Percentiles rank a stretch among this genome's conserved stretches.
Evolutionary conservation across 192 early-diverging fungal species (phyloP).

Genomic region (Coemansia sp.): DNA sequence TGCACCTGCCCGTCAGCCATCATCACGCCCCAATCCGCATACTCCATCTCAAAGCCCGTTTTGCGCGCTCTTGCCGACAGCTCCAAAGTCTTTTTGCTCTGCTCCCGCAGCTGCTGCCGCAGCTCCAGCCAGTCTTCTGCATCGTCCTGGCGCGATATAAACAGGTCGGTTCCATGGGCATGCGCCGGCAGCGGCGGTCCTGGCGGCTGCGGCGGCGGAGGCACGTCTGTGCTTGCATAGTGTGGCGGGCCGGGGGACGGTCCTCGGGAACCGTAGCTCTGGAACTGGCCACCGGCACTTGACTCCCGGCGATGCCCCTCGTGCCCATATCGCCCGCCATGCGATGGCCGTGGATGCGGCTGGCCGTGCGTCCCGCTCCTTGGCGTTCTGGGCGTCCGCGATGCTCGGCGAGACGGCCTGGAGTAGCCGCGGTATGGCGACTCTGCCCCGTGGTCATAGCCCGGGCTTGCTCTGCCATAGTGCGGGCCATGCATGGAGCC

Average conservation of each 20-base stretch:
- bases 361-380: constrained; percentile 14
- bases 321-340: constrained; percentile 22
- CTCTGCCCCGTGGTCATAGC: constrained; percentile 11
- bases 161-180: constrained; percentile 32
- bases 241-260: constrained; percentile 25
- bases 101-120: constrained; percentile 33
- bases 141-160: constrained; percentile 29
- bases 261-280: constrained; percentile 19
- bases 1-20: constrained; percentile 42
- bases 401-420: constrained; percentile 17
- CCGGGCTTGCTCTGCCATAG: constrained; percentile 4
- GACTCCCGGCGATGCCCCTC: constrained; percentile 24
- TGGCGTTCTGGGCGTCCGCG: constrained; percentile 26
- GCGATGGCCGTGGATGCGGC: constrained; percentile 15
- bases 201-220: constrained; percentile 1
- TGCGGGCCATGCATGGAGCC: constrained; percentile 11
- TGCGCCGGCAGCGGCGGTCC: constrained; percentile 17
- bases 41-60: constrained; percentile 37
- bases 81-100: constrained; percentile 31
- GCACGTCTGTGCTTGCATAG: neutral
- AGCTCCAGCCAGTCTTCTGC: constrained; percentile 31
- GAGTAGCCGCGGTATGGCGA: constrained; percentile 32
- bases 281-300: constrained; percentile 16
- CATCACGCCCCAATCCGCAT: constrained; percentile 33
- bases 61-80: constrained; percentile 20